These are phyloP conservation scores for Passiflora organensis DNA, from an alignment of 345 rosid genomes.

Conservation along the genomic window DNA sequence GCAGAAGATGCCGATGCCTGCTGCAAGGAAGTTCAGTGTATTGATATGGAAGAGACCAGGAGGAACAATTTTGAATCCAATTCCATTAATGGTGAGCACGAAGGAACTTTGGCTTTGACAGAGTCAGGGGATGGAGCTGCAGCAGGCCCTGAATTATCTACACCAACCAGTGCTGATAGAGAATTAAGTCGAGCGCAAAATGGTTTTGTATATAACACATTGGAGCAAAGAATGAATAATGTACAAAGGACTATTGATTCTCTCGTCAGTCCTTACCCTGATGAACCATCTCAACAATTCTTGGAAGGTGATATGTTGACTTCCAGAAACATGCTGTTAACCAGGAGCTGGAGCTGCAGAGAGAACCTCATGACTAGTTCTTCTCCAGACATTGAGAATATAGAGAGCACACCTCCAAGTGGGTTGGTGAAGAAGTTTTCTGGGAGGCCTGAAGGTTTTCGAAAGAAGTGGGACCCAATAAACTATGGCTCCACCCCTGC, in stretches of 20 bases:
- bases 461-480: slow-evolving; percentile 36
- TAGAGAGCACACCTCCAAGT: slow-evolving; percentile 61
- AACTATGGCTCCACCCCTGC: slow-evolving; percentile 30
- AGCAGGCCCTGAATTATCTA: slow-evolving; percentile 22
- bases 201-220: slow-evolving; percentile 36
- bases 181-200: slow-evolving; percentile 34
- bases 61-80: slow-evolving; percentile 26
- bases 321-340: slow-evolving; percentile 41
- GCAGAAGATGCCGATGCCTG: slow-evolving; percentile 53
- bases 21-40: slow-evolving; percentile 88
- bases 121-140: slow-evolving; percentile 23
- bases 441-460: slow-evolving; percentile 59
- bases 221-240: slow-evolving; percentile 48
- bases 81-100: slow-evolving; percentile 32
- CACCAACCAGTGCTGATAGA: slow-evolving; percentile 30
- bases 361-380: slow-evolving; percentile 42
- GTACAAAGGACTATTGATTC: slow-evolving; percentile 43
- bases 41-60: slow-evolving; percentile 55
- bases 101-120: slow-evolving; percentile 26
- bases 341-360: slow-evolving; percentile 53
- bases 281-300: slow-evolving; percentile 26
- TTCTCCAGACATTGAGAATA: slow-evolving; percentile 20
- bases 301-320: slow-evolving; percentile 34
- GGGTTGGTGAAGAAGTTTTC: slow-evolving; percentile 48
- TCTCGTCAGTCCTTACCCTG: slow-evolving; percentile 32